Evolutionary conservation across 2,329 filamentous ascomycete species (phyloP), one percentile per base, ranked within the genome.

Genomic region (Colletotrichum scovillei): DNA sequence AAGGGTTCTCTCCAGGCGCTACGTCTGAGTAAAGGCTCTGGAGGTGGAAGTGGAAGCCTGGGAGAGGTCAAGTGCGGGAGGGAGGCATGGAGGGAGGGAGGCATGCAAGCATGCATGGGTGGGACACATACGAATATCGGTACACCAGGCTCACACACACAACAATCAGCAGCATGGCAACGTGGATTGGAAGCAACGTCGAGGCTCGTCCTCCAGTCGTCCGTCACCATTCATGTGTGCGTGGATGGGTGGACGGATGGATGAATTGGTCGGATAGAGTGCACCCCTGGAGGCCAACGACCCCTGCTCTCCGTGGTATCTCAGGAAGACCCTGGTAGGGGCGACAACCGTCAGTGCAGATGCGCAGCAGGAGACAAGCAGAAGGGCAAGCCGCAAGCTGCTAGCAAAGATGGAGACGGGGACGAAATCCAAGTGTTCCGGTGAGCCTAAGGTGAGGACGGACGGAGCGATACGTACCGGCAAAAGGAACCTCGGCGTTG

Each of bases 381-480:
- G 62, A 64, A 28, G 24, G 59, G 35, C 32, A 53, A 56, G 22
- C 56, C 49, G 65, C 65, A 63, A 57, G 52, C 68, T 70, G 55
- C 62, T 60, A 59, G 42, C 62, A 42, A 32, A 32, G 62, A 59
- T 66, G 68, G 46, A 28, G 69, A 59, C 57, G 58, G 59, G 69
- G 59, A 72, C 49, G 53, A 26, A 58, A 30, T 63, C 63, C 49
- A 63, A 38, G 64, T 63, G 53, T 69, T 72, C 70, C 70, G 70
- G 70, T 69, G 70, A 72, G 66, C 69, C 42, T 72, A 73, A 73
- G 59, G 70, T 73, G 35, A 52, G 38, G 58, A 42, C 32, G 62
- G 63, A 42, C 30, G 56, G 28, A 49, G 22, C 53, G 58, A 60
- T 69, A 72, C 46, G 67, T 65, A 60, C 24, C 22, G 35, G 53